phyloP scores from a whole-genome alignment of 805 yeast genomes.

The Lipomyces yamadae region DNA sequence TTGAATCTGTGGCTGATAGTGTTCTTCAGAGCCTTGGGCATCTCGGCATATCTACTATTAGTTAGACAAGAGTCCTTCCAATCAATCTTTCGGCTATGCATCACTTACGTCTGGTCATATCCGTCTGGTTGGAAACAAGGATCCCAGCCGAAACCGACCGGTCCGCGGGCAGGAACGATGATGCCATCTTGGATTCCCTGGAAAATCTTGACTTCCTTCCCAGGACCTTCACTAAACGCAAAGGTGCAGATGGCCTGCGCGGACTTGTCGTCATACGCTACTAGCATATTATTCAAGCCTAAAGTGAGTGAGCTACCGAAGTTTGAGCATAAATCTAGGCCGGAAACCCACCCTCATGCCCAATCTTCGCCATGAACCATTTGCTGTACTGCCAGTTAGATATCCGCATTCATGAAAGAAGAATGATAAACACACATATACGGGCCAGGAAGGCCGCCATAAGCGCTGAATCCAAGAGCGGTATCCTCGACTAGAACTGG shows the following conservation, averaged over 20 bases:
- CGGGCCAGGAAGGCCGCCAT: conserved; percentile 91
- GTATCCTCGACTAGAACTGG: conserved; percentile 97
- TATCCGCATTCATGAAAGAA: not conserved
- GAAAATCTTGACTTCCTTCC: conserved; percentile 69
- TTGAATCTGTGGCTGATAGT: conserved; percentile 82
- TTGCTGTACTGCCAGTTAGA: conserved; percentile 49
- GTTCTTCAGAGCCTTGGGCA: conserved; percentile 78
- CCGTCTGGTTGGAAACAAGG: conserved; percentile 86
- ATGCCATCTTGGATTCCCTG: conserved; percentile 71
- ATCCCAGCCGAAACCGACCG: conserved; percentile 91
- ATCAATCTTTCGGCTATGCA: not conserved
- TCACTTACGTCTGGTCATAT: conserved; percentile 57
- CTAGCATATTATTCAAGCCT: conserved; percentile 77
- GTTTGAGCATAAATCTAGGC: no score
- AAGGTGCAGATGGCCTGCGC: conserved; percentile 92
- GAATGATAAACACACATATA: conserved; percentile 52
- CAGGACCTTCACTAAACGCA: conserved; percentile 87
- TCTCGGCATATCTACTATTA: conserved; percentile 73
- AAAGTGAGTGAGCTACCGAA: not conserved
- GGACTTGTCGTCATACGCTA: conserved; percentile 77
- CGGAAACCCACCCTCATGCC: conserved; percentile 53
- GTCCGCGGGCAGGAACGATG: conserved; percentile 80
- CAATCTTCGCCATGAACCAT: conserved; percentile 84
- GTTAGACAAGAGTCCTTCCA: not conserved
- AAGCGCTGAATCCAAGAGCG: conserved; percentile 80